Percentiles rank a stretch among this genome's conserved stretches.
Evolutionary conservation across 1,284 basidiomycete genomes (phyloP).

Genomic region (Moniliella sp.): DNA sequence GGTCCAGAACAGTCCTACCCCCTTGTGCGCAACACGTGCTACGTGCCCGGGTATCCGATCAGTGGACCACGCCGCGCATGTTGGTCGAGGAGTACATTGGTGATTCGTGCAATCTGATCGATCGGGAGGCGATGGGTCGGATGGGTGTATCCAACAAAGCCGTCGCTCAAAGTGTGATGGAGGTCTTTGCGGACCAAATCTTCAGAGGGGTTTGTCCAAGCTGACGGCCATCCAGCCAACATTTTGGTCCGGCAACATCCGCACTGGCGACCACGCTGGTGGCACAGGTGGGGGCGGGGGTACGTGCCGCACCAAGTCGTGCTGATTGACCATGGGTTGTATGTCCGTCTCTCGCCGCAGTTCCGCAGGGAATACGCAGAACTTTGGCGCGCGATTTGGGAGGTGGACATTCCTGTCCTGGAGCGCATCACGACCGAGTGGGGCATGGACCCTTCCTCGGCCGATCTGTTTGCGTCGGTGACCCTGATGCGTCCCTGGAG

Average conservation of each 20-base stretch:
- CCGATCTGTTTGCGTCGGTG: conserved; percentile 18
- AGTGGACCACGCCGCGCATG: conserved; percentile 11
- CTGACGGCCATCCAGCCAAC: conserved; percentile 18
- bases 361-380: conserved; percentile 20
- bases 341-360: conserved; percentile 15
- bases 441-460: conserved; percentile 18
- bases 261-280: conserved; percentile 10
- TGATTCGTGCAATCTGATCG: conserved; percentile 15
- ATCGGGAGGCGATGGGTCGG: conserved; percentile 9
- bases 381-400: conserved; percentile 22
- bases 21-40: conserved; percentile 13
- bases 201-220: conserved; percentile 24
- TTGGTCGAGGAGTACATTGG: conserved; percentile 23
- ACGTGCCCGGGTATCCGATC: conserved; percentile 14
- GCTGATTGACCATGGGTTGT: conserved; percentile 24
- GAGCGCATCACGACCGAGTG: conserved; percentile 14
- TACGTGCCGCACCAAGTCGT: conserved; percentile 22
- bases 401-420: conserved; percentile 13
- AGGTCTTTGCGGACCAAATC: conserved; percentile 21
- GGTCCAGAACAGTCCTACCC: conserved; percentile 12
- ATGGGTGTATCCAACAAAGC: conserved; percentile 14
- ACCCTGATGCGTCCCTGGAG: conserved; percentile 22
- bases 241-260: conserved; percentile 20
- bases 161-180: conserved; percentile 15
- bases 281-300: too few species aligned